Evolutionary conservation across 2,329 filamentous ascomycete species (phyloP).

Genomic region (Davidsoniella neocaledoniae): DNA sequence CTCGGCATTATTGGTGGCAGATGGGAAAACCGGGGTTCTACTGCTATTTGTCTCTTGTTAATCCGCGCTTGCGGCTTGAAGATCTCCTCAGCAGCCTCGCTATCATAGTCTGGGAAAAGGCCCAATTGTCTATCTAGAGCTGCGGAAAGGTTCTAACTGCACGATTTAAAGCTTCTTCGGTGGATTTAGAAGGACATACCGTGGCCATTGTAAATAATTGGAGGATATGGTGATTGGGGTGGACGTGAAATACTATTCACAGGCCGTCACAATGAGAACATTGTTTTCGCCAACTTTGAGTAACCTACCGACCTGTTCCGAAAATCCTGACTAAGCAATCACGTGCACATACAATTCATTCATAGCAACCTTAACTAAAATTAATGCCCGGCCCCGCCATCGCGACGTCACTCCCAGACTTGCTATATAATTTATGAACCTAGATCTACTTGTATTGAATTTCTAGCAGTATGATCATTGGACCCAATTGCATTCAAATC

Average conservation of each 20-base stretch:
- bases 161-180: background rate
- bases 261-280: constrained; percentile 7
- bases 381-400: no score
- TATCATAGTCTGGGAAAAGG: background rate
- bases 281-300: constrained; percentile 12
- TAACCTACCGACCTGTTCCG: constrained; percentile 11
- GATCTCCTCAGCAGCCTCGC: background rate
- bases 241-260: constrained; percentile 21
- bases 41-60: background rate
- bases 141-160: background rate
- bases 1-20: background rate
- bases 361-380: background rate
- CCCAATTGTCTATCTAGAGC: background rate
- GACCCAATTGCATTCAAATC: no score
- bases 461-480: no score
- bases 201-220: constrained; percentile 47
- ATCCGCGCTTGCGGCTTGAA: background rate
- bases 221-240: constrained; percentile 30
- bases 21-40: background rate
- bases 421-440: no score
- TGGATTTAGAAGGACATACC: constrained; percentile 33
- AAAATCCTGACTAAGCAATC: constrained; percentile 11
- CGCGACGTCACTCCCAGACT: no score
- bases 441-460: no score
- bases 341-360: constrained; percentile 1